phyloP scores from a whole-genome alignment of 805 yeast genomes.

The Zygotorulaspora chibaensis region DNA sequence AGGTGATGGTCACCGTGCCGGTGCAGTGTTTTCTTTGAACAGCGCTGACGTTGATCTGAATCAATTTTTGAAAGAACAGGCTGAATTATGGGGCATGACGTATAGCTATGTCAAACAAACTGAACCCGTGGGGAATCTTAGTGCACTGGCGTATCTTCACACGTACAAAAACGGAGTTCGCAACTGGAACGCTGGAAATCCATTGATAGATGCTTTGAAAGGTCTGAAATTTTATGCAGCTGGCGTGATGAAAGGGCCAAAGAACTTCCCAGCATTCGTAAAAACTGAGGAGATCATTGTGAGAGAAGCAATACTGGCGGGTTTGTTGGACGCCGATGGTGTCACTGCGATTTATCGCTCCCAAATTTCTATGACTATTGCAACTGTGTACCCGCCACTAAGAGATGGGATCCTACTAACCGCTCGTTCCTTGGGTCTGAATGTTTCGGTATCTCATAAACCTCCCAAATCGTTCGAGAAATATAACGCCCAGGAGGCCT shows the following conservation, averaged over 20 bases:
- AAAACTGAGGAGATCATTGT: constrained; percentile 5
- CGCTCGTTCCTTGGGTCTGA: constrained; percentile 8
- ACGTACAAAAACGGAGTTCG: neutral
- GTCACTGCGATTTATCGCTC: neutral
- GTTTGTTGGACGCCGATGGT: constrained; percentile 12
- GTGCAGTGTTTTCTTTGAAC: constrained; percentile 9
- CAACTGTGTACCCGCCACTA: constrained; percentile 1
- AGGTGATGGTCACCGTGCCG: constrained; percentile 9
- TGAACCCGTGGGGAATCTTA: neutral
- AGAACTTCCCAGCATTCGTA: constrained; percentile 4
- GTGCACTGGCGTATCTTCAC: constrained; percentile 4
- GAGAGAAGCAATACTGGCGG: constrained; percentile 10
- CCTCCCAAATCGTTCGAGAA: no score
- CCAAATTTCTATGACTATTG: neutral
- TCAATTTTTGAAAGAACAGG: neutral
- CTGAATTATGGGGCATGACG: constrained; percentile 9
- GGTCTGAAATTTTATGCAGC: constrained; percentile 4
- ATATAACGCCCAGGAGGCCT: no score
- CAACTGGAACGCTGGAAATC: constrained; percentile 5
- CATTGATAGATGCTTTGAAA: constrained; percentile 3
- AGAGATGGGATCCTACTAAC: constrained; percentile 6
- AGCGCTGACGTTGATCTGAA: constrained; percentile 9
- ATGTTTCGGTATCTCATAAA: no score
- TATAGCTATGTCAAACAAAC: neutral
- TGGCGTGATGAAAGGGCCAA: constrained; percentile 2